These are phyloP conservation scores for Cercophora sp. DNA, from an alignment of 495 filamentous ascomycete genomes.

Conservation along the genomic window DNA sequence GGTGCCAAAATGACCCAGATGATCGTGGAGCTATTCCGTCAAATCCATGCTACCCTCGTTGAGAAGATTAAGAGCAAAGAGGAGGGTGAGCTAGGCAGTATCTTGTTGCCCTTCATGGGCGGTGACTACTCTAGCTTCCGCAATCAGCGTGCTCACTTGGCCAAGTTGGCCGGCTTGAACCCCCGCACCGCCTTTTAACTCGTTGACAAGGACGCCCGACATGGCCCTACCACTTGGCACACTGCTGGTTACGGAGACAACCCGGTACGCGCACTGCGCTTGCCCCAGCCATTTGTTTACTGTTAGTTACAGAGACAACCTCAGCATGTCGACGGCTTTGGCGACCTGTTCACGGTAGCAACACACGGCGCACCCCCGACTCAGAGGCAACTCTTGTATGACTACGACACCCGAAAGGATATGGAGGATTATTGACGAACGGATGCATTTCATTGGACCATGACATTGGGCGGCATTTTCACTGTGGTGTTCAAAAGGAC, in stretches of 20 bases:
- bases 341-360: too few species aligned
- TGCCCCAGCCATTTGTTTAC: too few species aligned
- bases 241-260: too few species aligned
- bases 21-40: slow-evolving; percentile 61
- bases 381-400: too few species aligned
- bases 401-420: too few species aligned
- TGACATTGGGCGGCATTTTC: neutral
- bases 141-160: slow-evolving; percentile 52
- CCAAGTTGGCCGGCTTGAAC: slow-evolving; percentile 18
- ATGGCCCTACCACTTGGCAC: too few species aligned
- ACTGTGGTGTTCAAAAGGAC: neutral
- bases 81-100: slow-evolving; percentile 42
- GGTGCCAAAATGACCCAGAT: slow-evolving; percentile 61
- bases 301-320: too few species aligned
- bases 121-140: slow-evolving; percentile 70
- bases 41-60: slow-evolving; percentile 56
- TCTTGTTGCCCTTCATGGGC: slow-evolving; percentile 62
- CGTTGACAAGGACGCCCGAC: too few species aligned
- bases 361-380: too few species aligned
- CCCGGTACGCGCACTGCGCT: too few species aligned
- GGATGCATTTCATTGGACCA: neutral
- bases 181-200: neutral
- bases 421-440: too few species aligned
- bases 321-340: too few species aligned
- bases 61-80: slow-evolving; percentile 47